Conservation (phyloP, 2,329 filamentous ascomycete species). For the Sphaceloma murrayae region DNA sequence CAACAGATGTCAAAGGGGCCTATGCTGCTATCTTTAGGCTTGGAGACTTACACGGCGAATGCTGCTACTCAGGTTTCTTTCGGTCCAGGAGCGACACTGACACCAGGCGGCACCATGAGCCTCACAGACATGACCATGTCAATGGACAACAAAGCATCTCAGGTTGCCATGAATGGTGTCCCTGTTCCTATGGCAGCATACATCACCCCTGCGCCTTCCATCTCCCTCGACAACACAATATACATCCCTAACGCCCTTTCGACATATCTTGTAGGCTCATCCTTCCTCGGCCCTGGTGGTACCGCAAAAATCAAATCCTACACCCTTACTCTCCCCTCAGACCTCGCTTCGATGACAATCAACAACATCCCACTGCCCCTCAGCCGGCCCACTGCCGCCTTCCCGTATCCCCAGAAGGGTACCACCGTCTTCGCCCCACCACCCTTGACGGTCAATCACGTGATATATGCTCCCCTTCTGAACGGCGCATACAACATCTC, state of each 20-base stretch:
- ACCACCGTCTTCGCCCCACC: conserved; percentile 11
- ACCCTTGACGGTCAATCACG: not conserved
- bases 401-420: not conserved
- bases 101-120: conserved; percentile 32
- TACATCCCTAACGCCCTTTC: conserved; percentile 28
- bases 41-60: conserved; percentile 34
- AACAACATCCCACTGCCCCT: conserved; percentile 23
- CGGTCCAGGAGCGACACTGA: conserved; percentile 29
- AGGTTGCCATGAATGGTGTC: conserved; percentile 33
- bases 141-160: conserved; percentile 31
- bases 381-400: conserved; percentile 21
- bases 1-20: conserved; percentile 21
- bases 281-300: conserved; percentile 23
- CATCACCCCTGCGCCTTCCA: conserved; percentile 25
- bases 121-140: conserved; percentile 33
- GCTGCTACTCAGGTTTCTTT: conserved; percentile 39
- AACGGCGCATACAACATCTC: conserved; percentile 26
- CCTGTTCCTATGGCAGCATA: conserved; percentile 28
- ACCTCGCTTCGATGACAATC: conserved; percentile 21
- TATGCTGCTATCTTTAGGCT: conserved; percentile 34
- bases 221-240: conserved; percentile 26
- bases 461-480: conserved; percentile 5
- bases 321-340: no score
- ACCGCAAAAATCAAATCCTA: no score
- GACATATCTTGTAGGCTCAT: conserved; percentile 25